Conservation (phyloP, 2,329 filamentous ascomycete genomes). For the Fragosphaeria purpurea region DNA sequence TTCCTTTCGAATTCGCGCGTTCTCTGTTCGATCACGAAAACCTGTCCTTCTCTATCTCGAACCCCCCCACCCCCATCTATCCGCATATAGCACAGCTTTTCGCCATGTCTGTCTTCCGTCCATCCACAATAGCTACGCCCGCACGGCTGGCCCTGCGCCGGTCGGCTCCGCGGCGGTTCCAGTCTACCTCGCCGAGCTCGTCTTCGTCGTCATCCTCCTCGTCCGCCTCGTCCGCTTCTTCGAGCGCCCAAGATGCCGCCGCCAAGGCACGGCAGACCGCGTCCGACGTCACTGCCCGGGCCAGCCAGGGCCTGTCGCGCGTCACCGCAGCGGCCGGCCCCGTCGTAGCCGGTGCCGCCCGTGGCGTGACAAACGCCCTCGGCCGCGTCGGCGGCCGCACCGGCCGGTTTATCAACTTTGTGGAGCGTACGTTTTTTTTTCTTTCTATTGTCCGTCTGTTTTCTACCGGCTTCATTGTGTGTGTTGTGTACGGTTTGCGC, state of each 20-base stretch:
- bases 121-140: slow-evolving; percentile 28
- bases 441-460: neutral
- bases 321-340: slow-evolving; percentile 73
- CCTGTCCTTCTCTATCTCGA: no score
- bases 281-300: slow-evolving; percentile 49
- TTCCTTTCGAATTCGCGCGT: neutral
- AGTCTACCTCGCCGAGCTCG: slow-evolving; percentile 37
- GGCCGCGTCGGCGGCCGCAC: slow-evolving; percentile 75
- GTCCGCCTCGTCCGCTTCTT: slow-evolving; percentile 35
- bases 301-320: slow-evolving; percentile 70
- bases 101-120: slow-evolving; percentile 21
- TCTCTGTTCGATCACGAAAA: neutral
- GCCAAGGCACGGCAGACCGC: slow-evolving; percentile 29
- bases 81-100: neutral
- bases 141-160: slow-evolving; percentile 13
- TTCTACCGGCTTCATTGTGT: neutral
- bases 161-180: slow-evolving; percentile 43
- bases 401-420: slow-evolving; percentile 64
- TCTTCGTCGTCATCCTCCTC: slow-evolving; percentile 30
- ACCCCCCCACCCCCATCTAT: neutral
- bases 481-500: neutral
- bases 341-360: slow-evolving; percentile 62
- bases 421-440: slow-evolving; percentile 63
- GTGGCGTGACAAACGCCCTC: slow-evolving; percentile 55
- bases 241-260: slow-evolving; percentile 34